Evolutionary conservation across 2,329 filamentous ascomycete species (phyloP), one percentile per base, ranked within the genome.

Genomic region (Gyromitra esculenta): DNA sequence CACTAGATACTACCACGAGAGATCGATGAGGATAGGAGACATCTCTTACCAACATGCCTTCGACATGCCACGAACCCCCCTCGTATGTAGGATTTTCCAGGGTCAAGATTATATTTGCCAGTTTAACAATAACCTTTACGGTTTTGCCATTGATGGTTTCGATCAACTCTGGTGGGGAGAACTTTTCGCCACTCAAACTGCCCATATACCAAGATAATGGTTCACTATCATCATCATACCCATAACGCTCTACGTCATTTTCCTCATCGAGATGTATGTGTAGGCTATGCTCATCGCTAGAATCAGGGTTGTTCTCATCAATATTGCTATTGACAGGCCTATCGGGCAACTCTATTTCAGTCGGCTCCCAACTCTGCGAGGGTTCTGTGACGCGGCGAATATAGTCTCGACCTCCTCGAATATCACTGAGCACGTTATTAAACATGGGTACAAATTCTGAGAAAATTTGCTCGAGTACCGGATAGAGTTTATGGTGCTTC

Each of bases 121-220:
- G 84, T 80, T 91, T 91, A 41, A 91, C 86, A 64, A 91, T 89
- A 45, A 91, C 82, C 79, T 92, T 90, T 2, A 91, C 80, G 1
- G 87, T 86, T 5, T 82, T 81, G 0, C 84, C 80, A 7, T 81
- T 78, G 74, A 82, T 83, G 35, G 70, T 75, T 6, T 81, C 66
- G 9, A 78, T 52, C n/a, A 83, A 76, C 69, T 52, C 5, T n/a
- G 81, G 69, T 70, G 71, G 18, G 11, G 56, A 39, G 39, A 56
- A 39, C 4, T 18, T 18, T 18, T 67, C 39, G 18, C 68, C 52
- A 5, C 31, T 41, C 50, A 48, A 41, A n/a, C 15, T 37, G 1
- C 25, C 59, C 43, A 63, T 54, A 18, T 50, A 39, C 54, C 41
- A 39, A 45, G 4, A 39, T 50, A 18, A 31, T 81, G 77, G 4